Evolutionary conservation across 192 early-diverging fungal species (phyloP).

Genomic region (Rhizophlyctis rosea): DNA sequence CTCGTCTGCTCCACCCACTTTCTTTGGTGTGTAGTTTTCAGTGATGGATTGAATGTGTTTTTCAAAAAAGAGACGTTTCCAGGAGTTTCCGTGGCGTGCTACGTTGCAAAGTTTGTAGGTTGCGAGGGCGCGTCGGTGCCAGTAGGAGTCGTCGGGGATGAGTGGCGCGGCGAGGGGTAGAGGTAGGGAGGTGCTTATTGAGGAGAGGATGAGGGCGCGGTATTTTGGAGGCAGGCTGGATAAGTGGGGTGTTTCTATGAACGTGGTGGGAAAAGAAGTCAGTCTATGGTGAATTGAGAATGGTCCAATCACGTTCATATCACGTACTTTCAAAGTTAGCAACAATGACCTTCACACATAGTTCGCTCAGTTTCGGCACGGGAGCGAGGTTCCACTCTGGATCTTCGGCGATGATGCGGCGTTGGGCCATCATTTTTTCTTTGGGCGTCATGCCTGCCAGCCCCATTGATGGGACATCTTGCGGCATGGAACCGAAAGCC

Average conservation of each 20-base stretch:
- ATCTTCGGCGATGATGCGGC: constrained; percentile 55
- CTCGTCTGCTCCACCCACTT: constrained; percentile 21
- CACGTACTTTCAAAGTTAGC: constrained; percentile 51
- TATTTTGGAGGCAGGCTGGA: constrained; percentile 42
- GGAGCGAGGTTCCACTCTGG: constrained; percentile 56
- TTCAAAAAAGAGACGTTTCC: constrained; percentile 55
- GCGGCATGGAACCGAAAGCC: no score
- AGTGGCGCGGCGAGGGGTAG: constrained; percentile 42
- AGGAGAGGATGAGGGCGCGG: constrained; percentile 37
- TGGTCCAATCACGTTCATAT: not conserved
- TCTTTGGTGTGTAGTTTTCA: constrained; percentile 38
- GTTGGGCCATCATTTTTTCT: no score
- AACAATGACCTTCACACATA: constrained; percentile 51
- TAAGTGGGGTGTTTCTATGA: constrained; percentile 36
- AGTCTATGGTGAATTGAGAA: not conserved
- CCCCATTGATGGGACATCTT: no score
- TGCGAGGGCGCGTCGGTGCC: constrained; percentile 36
- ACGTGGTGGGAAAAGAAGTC: not conserved
- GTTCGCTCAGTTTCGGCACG: constrained; percentile 47
- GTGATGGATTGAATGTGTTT: constrained; percentile 34
- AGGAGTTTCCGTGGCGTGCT: constrained; percentile 32
- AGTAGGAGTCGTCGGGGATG: constrained; percentile 50
- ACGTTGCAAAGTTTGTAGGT: constrained; percentile 40
- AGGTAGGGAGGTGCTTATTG: constrained; percentile 42
- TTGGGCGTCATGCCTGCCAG: no score